phyloP scores from a whole-genome alignment of 345 rosid species.

The Euphorbia lathyris region DNA sequence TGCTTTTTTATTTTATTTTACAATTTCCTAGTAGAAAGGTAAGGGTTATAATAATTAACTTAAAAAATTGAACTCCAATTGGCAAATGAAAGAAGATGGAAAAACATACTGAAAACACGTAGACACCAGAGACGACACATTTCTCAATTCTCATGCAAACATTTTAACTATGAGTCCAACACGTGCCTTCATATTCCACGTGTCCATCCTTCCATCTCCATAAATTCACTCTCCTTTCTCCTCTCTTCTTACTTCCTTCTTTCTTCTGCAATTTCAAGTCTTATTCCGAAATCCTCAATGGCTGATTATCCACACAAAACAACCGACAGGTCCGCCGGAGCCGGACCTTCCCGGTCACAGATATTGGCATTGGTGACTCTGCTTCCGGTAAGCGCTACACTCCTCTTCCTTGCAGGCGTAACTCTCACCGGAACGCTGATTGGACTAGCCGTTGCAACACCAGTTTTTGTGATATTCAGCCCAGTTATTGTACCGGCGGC shows the following conservation, averaged over 20 bases:
- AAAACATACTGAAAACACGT: background rate
- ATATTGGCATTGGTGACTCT: conserved; percentile 49
- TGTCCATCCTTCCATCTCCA: conserved; percentile 4
- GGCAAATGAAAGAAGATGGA: too few relatives aligned
- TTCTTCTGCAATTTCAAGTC: background rate
- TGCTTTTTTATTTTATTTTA: too few relatives aligned
- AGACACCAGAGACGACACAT: background rate
- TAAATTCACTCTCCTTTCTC: background rate
- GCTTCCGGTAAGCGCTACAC: conserved; percentile 57
- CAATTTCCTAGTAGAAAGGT: too few relatives aligned
- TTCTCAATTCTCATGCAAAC: conserved; percentile 6
- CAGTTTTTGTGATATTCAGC: conserved; percentile 67
- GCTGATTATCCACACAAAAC: background rate
- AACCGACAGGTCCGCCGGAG: conserved; percentile 2
- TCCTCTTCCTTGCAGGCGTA: conserved; percentile 62
- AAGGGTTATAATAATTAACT: too few relatives aligned
- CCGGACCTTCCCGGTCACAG: conserved; percentile 32
- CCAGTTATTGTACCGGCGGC: conserved; percentile 77
- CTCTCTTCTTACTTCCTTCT: background rate
- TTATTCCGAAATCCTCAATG: background rate
- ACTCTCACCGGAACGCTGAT: conserved; percentile 61
- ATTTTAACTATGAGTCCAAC: background rate
- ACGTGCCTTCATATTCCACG: conserved; percentile 1
- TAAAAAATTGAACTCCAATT: background rate
- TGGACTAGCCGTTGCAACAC: conserved; percentile 55